phyloP scores from a whole-genome alignment of 495 filamentous ascomycete genomes.

The Staphylotrichum longicolle region DNA sequence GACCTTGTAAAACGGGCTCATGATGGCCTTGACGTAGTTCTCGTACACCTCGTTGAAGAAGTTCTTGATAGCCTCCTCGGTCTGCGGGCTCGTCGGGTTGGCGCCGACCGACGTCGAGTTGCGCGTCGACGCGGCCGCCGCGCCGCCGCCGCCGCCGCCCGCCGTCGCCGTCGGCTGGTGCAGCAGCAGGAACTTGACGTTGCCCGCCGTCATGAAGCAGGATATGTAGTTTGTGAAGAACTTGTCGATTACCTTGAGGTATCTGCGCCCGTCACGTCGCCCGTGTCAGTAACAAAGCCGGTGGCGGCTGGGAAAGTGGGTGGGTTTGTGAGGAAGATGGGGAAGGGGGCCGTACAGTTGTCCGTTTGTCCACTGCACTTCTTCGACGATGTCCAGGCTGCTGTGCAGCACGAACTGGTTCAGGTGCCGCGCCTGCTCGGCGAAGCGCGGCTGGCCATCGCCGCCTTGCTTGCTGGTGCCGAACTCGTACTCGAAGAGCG shows the following conservation, averaged over 20 bases:
- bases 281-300: neutral
- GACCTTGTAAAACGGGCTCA: slow-evolving; percentile 89
- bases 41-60: slow-evolving; percentile 96
- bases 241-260: slow-evolving; percentile 91
- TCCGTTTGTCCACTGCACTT: slow-evolving; percentile 83
- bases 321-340: neutral
- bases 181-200: slow-evolving; percentile 84
- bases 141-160: slow-evolving; percentile 19
- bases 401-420: slow-evolving; percentile 97
- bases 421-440: slow-evolving; percentile 80
- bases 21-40: slow-evolving; percentile 90
- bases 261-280: slow-evolving; percentile 52
- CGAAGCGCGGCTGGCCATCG: slow-evolving; percentile 86
- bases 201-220: slow-evolving; percentile 82
- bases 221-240: slow-evolving; percentile 90
- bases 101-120: slow-evolving; percentile 67
- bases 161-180: slow-evolving; percentile 63
- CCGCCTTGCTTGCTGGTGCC: slow-evolving; percentile 92
- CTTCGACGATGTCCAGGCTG: slow-evolving; percentile 89
- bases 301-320: neutral
- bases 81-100: slow-evolving; percentile 80
- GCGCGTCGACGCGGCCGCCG: slow-evolving; percentile 27
- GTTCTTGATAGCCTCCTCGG: slow-evolving; percentile 88
- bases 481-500: slow-evolving; percentile 93
- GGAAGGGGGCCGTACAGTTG: slow-evolving; percentile 60